These are phyloP conservation scores for Gossypium herbaceum DNA, from an alignment of 345 rosid species.

Conservation along the genomic window DNA sequence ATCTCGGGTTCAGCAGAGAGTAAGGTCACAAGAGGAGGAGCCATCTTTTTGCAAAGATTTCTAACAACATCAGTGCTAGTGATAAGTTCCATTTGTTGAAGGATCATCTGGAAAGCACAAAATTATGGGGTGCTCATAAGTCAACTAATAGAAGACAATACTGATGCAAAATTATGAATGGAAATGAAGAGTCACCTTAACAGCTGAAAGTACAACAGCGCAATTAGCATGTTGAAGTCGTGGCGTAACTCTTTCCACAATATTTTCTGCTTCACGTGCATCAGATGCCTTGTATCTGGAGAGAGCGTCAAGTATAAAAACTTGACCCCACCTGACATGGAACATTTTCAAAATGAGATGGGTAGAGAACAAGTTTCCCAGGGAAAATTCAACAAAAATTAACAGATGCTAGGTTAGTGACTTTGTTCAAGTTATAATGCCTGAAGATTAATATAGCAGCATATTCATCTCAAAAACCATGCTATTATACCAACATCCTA, in stretches of 20 bases:
- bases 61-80: constrained; percentile 95
- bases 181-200: constrained; percentile 54
- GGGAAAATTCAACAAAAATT: background rate
- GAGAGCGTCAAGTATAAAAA: constrained; percentile 95
- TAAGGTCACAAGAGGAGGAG: constrained; percentile 98
- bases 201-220: constrained; percentile 98
- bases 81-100: constrained; percentile 98
- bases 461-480: background rate
- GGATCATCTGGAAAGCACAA: constrained; percentile 67
- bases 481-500: background rate
- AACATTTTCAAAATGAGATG: constrained; percentile 7
- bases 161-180: constrained; percentile 13
- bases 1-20: constrained; percentile 99
- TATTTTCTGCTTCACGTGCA: constrained; percentile 99
- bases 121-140: constrained; percentile 5
- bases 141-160: constrained; percentile 15
- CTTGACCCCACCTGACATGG: constrained; percentile 94
- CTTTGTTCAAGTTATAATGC: background rate
- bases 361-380: background rate
- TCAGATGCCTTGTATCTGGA: constrained; percentile 94
- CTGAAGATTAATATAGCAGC: background rate
- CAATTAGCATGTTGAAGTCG: constrained; percentile 98
- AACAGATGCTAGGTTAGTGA: background rate
- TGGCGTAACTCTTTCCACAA: constrained; percentile 98
- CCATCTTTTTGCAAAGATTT: constrained; percentile 99